Conservation (phyloP, 2,329 filamentous ascomycete genomes). For the Chaetomiaceae sp. region DNA sequence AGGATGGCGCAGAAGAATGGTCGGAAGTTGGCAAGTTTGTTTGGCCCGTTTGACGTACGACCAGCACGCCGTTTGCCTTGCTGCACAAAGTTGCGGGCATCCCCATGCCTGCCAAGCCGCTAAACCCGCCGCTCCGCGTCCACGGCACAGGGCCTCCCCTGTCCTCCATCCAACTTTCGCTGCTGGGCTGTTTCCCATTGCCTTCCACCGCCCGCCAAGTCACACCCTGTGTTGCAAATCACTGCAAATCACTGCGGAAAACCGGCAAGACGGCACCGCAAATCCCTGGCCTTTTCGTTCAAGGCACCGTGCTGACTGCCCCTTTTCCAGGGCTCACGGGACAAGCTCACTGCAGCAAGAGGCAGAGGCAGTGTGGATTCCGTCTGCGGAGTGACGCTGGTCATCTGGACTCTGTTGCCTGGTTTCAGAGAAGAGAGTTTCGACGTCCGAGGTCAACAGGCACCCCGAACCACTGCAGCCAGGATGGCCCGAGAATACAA, state of each 20-base stretch:
- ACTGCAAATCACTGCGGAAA: slow-evolving; percentile 21
- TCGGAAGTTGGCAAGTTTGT: slow-evolving; percentile 5
- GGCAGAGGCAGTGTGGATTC: background rate
- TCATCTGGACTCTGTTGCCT: slow-evolving; percentile 6
- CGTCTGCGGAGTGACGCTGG: background rate
- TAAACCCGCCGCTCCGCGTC: background rate
- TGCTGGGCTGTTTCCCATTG: background rate
- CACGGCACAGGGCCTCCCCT: background rate
- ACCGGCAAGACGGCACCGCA: slow-evolving; percentile 19
- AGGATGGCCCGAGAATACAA: too few species aligned
- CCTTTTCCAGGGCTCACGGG: slow-evolving; percentile 1
- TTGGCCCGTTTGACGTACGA: slow-evolving; percentile 3
- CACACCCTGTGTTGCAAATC: slow-evolving; percentile 14
- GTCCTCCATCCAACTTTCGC: slow-evolving; percentile 13
- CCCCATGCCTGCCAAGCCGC: slow-evolving; percentile 16
- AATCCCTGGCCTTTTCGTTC: background rate
- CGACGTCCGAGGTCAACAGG: too few species aligned
- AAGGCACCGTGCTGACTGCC: background rate
- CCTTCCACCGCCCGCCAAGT: slow-evolving; percentile 14
- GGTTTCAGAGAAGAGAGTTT: too few species aligned
- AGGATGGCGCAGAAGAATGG: slow-evolving; percentile 11
- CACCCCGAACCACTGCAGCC: too few species aligned
- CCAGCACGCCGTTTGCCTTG: background rate
- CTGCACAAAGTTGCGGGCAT: background rate
- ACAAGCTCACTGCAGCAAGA: background rate